Base-by-base conservation (phyloP, 306 rosid genomes). In the Cajanus cajan region DNA sequence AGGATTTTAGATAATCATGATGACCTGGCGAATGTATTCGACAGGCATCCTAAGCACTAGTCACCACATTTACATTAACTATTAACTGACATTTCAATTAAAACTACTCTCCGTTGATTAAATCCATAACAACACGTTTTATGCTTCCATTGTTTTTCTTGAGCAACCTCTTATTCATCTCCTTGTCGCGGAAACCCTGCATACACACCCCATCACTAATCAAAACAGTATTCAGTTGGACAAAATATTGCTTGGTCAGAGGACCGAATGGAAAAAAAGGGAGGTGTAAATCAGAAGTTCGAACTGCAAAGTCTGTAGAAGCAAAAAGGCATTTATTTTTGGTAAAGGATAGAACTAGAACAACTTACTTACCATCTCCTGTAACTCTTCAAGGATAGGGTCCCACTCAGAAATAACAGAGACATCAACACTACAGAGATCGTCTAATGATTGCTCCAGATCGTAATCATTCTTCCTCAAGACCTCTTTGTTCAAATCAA, bases 121-220 rank as follows among this genome's bases (percentile, higher is more conserved):
- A 92, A 80, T 96, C 97, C 97, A 96, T 84, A 44, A 96, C 99
- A 67, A 89, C 98, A 22, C 85, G 92, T 78, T 89, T 96, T 70
- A 96, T 80, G 87, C 98, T 96, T 75, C 99, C 99, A 68, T 89
- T 88, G 83, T 96, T 89, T 85, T 93, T 96, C 86, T 21, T 63
- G 81, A 93, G 96, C 79, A 93, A 88, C 90, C 69, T 87, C 88
- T 74, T 91, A 78, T 96, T 96, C 86, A 36, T 71, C 62, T 89
- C 97, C 1, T 75, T 16, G 69, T 96, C 91, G 57, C 2, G 45
- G 83, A 95, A 93, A 24, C 98, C 99, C 99, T 95, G 80, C 88
- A 89, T 68, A 48, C 40, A 74, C 40, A 76, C 28, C 34, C 13
- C 11, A 41, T 64, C 57, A 72, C 2, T 73, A 61, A 68, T 68